phyloP scores from a whole-genome alignment of 805 yeast genomes.

The Pichia nanzhaoensis region DNA sequence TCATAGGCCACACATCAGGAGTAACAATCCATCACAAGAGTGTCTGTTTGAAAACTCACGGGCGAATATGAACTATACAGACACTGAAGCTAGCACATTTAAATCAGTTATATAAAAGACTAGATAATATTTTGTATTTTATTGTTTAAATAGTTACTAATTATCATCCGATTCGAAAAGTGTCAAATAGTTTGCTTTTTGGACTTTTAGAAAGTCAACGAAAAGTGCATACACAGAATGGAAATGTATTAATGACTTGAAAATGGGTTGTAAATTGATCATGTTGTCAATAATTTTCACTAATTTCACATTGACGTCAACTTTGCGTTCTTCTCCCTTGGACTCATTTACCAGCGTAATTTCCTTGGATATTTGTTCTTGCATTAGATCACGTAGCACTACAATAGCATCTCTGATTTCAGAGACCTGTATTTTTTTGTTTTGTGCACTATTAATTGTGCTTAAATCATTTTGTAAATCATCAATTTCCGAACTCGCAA shows the following conservation, averaged over 20 bases:
- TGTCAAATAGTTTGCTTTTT: constrained; percentile 26
- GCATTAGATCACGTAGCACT: constrained; percentile 39
- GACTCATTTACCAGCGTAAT: constrained; percentile 21
- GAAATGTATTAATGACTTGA: constrained; percentile 46
- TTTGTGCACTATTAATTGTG: not conserved
- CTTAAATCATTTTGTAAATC: not conserved
- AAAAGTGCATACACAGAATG: constrained; percentile 45
- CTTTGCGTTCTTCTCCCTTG: not conserved
- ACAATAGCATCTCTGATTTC: constrained; percentile 34
- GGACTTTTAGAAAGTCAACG: constrained; percentile 34
- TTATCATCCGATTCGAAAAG: constrained; percentile 7
- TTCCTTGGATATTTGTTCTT: constrained; percentile 33
- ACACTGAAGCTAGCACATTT: not conserved
- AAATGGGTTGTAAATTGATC: constrained; percentile 43
- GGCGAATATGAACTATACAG: not conserved
- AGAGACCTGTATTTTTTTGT: constrained; percentile 18
- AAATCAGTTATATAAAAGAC: constrained; percentile 1
- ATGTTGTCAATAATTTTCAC: constrained; percentile 41
- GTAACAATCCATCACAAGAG: constrained; percentile 7
- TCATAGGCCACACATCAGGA: not conserved
- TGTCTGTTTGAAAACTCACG: constrained; percentile 4
- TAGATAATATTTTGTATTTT: no score
- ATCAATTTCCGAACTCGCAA: constrained; percentile 18
- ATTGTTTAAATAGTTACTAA: no score
- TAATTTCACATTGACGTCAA: constrained; percentile 25